A percentile compares a stretch with the other conserved stretches of the same genome.
Conservation (phyloP, 805 yeast species). For the Wickerhamiella bombiphila region DNA sequence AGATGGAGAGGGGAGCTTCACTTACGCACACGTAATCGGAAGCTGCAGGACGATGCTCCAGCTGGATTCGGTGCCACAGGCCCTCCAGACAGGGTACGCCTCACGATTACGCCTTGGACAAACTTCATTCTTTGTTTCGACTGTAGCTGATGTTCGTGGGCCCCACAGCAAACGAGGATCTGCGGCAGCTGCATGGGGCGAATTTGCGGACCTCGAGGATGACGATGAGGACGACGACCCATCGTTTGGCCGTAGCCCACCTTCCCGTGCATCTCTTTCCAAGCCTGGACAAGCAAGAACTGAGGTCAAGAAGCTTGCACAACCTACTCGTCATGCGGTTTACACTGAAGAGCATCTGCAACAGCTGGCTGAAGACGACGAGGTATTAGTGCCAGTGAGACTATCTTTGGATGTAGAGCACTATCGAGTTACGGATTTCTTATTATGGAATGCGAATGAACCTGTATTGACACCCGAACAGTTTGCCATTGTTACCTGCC, state of each 20-base stretch:
- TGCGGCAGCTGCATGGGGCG: slow-evolving; percentile 54
- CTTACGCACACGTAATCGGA: no score
- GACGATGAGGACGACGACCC: slow-evolving; percentile 27
- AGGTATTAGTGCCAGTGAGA: slow-evolving; percentile 49
- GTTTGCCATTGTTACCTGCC: slow-evolving; percentile 59
- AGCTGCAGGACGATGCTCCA: no score
- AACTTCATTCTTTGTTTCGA: slow-evolving; percentile 57
- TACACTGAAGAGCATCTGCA: slow-evolving; percentile 25
- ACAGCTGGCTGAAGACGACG: slow-evolving; percentile 29
- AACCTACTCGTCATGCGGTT: slow-evolving; percentile 26
- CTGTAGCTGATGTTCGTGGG: slow-evolving; percentile 51
- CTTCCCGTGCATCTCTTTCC: slow-evolving; percentile 15
- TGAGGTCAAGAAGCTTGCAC: slow-evolving; percentile 26
- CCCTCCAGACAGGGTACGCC: slow-evolving; percentile 57
- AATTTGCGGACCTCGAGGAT: slow-evolving; percentile 45
- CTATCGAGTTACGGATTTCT: slow-evolving; percentile 42
- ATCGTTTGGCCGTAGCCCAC: slow-evolving; percentile 15
- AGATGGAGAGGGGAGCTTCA: no score
- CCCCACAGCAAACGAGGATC: slow-evolving; percentile 54
- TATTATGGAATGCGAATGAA: slow-evolving; percentile 64
- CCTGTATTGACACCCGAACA: slow-evolving; percentile 54
- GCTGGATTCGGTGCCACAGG: no score
- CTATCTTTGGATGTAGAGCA: slow-evolving; percentile 46
- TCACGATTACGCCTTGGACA: slow-evolving; percentile 60
- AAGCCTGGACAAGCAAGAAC: slow-evolving; percentile 8